These are phyloP conservation scores for Copromyces sp. DNA, from an alignment of 495 filamentous ascomycete genomes.

Conservation along the genomic window DNA sequence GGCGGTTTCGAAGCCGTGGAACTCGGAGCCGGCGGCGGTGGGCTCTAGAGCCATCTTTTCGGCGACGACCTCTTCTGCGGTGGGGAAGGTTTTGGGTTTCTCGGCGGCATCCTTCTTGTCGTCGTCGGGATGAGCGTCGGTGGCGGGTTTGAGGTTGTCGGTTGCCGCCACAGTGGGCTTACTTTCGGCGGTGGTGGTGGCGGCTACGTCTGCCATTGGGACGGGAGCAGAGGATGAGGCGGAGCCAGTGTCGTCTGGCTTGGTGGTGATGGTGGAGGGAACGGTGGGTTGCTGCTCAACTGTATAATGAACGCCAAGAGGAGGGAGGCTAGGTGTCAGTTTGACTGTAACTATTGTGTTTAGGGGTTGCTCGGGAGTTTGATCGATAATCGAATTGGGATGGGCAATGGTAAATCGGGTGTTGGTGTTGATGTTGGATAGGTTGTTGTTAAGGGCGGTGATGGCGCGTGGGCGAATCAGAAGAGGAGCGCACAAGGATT, in stretches of 20 bases:
- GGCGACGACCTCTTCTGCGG: background rate
- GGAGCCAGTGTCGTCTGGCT: background rate
- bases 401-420: background rate
- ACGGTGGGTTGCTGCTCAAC: background rate
- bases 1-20: background rate
- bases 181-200: constrained; percentile 4
- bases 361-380: background rate
- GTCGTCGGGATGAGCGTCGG: background rate
- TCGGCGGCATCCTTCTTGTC: constrained; percentile 3
- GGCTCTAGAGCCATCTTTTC: background rate
- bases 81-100: background rate
- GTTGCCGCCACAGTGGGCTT: background rate
- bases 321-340: background rate
- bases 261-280: background rate
- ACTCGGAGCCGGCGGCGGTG: background rate
- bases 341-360: background rate
- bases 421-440: background rate
- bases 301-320: background rate
- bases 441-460: background rate
- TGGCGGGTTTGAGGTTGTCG: background rate
- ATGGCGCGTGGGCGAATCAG: background rate
- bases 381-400: background rate
- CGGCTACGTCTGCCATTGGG: constrained; percentile 2
- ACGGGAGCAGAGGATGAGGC: background rate
- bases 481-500: background rate